These are phyloP conservation scores for Aspergillus ellipticus DNA, from an alignment of 495 filamentous ascomycete genomes.

Conservation along the genomic window DNA sequence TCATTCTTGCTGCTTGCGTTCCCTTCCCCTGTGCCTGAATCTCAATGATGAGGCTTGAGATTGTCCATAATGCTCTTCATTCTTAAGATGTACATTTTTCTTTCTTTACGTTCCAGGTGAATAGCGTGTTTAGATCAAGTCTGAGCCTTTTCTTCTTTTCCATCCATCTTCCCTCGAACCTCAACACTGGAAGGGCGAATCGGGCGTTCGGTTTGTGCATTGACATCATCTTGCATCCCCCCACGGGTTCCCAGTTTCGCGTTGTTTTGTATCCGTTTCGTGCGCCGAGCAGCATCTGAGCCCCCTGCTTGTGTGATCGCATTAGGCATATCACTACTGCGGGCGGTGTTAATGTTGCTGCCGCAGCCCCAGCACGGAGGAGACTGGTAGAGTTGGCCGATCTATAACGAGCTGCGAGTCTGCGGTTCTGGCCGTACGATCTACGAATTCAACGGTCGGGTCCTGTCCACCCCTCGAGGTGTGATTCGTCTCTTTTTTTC, in stretches of 20 bases:
- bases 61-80: slow-evolving; percentile 40
- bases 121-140: slow-evolving; percentile 28
- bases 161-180: not conserved
- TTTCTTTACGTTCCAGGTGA: slow-evolving; percentile 22
- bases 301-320: not conserved
- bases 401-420: not conserved
- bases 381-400: not conserved
- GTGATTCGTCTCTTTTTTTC: too few relatives aligned
- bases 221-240: not conserved
- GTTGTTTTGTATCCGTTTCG: not conserved
- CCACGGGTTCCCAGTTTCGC: not conserved
- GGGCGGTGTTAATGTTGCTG: not conserved
- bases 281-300: not conserved
- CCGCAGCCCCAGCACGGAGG: not conserved
- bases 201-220: slow-evolving; percentile 5
- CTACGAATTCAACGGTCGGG: not conserved
- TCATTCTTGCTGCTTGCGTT: slow-evolving; percentile 4
- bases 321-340: not conserved
- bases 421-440: not conserved
- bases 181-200: not conserved
- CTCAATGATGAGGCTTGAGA: slow-evolving; percentile 35
- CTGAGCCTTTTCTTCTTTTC: slow-evolving; percentile 8
- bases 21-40: slow-evolving; percentile 14
- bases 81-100: slow-evolving; percentile 43
- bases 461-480: not conserved